Base-by-base conservation (phyloP, 495 filamentous ascomycete genomes). In the Aspergillus steynii region DNA sequence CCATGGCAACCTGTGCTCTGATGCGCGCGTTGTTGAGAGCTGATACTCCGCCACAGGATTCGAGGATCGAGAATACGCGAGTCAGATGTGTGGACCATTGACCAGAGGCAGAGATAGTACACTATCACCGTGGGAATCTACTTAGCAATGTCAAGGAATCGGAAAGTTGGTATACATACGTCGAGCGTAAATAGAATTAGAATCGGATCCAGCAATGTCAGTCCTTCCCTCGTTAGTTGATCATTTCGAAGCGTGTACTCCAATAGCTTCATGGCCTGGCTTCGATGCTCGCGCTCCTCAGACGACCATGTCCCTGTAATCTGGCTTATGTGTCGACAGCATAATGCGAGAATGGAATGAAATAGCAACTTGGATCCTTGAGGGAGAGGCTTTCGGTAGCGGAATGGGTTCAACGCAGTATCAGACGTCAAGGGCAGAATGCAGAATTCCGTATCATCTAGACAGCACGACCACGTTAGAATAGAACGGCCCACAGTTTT, bases 1-100 rank as follows among this genome's bases (percentile, higher is more conserved):
- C 50, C 61, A 73, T 67, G 27, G 45, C 68, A 45, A 72, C 61
- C 50, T 72, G 70, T 12, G 68, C 65, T 42, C 65, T 53, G 9
- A 65, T 55, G 0, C 62, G 56, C 20, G 56, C 48, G 10, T 51
- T 50, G 2, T 29, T 56, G 48, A 64, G 50, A 45, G 57, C 29
- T 4, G 27, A 29, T 20, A 63, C 60, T 1, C 65, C 62, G 4
- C 65, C 65, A 45, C 53, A 62, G 2, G 47, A 10, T 20, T 62
- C 27, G 26, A 68, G 65, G 48, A 68, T 58, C 12, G 57, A 54
- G 27, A 57, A 47, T 0, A 60, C 60, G 3, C 58, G 50, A 15
- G 31, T 50, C 5, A 68, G 50, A 20, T 62, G 56, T 32, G 56
- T 58, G 3, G 52, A 31, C 62, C 65, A 68, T 51, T 58, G 45